Evolutionary conservation across 805 yeast species (phyloP).

Genomic region (Candida boidinii): DNA sequence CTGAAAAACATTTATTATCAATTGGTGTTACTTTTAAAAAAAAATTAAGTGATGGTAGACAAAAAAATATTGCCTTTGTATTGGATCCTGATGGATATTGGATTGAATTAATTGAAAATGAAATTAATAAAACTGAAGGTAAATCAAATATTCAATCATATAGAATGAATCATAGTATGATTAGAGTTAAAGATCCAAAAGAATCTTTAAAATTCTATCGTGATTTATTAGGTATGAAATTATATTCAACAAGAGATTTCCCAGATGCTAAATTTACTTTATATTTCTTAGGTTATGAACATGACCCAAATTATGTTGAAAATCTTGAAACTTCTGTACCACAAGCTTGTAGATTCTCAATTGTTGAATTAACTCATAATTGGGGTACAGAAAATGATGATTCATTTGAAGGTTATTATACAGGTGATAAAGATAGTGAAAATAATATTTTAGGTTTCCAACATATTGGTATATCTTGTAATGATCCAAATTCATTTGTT

Average conservation of each 20-base stretch:
- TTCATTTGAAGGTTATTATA: slow-evolving; percentile 65
- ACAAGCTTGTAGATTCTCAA: slow-evolving; percentile 47
- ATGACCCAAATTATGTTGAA: slow-evolving; percentile 33
- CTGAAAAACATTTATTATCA: slow-evolving; percentile 50
- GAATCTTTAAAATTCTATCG: slow-evolving; percentile 72
- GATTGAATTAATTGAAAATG: slow-evolving; percentile 78
- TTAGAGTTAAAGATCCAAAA: slow-evolving; percentile 80
- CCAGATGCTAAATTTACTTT: slow-evolving; percentile 73
- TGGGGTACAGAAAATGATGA: slow-evolving; percentile 88
- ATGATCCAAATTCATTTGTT: slow-evolving; percentile 52
- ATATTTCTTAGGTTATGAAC: slow-evolving; percentile 75
- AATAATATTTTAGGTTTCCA: slow-evolving; percentile 76
- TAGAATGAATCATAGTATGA: slow-evolving; percentile 83
- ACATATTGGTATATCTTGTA: slow-evolving; percentile 68
- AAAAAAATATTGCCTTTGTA: slow-evolving; percentile 86
- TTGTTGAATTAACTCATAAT: slow-evolving; percentile 88
- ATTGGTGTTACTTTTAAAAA: slow-evolving; percentile 73
- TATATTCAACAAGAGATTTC: slow-evolving; percentile 47
- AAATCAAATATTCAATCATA: slow-evolving; percentile 31
- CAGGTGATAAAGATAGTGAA: slow-evolving; percentile 52
- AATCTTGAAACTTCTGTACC: slow-evolving; percentile 25
- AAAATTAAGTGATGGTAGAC: slow-evolving; percentile 83
- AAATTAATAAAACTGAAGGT: slow-evolving; percentile 30
- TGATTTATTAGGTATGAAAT: slow-evolving; percentile 72
- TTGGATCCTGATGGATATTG: slow-evolving; percentile 96